phyloP scores from a whole-genome alignment of 2,329 filamentous ascomycete genomes.

The Cyphellophora europaea region DNA sequence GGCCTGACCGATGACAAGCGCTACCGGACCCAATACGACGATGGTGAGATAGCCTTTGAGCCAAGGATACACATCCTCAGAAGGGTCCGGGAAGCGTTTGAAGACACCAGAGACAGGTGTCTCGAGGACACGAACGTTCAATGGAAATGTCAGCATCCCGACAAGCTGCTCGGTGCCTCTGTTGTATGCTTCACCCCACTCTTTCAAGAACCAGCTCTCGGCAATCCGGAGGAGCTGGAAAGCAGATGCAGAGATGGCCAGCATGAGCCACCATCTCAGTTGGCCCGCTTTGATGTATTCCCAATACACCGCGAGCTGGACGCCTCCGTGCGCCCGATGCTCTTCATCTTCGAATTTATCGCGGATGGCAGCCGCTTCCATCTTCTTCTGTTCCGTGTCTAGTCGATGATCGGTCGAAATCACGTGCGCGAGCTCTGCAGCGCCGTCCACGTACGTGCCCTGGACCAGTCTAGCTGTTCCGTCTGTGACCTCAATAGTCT shows the following conservation, averaged over 20 bases:
- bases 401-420: slow-evolving; percentile 8
- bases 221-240: slow-evolving; percentile 49
- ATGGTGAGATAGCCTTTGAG: slow-evolving; percentile 60
- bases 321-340: slow-evolving; percentile 62
- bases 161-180: slow-evolving; percentile 21
- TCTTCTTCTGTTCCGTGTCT: slow-evolving; percentile 15
- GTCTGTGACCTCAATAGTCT: slow-evolving; percentile 61
- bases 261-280: slow-evolving; percentile 59
- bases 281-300: slow-evolving; percentile 76
- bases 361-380: slow-evolving; percentile 44
- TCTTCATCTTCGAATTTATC: slow-evolving; percentile 77
- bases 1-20: slow-evolving; percentile 53
- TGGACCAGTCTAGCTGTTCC: slow-evolving; percentile 42
- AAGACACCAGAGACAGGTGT: slow-evolving; percentile 28
- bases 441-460: slow-evolving; percentile 31
- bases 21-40: slow-evolving; percentile 50
- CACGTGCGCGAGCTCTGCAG: slow-evolving; percentile 19
- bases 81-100: slow-evolving; percentile 55
- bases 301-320: slow-evolving; percentile 70
- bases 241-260: slow-evolving; percentile 45
- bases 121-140: slow-evolving; percentile 12
- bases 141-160: slow-evolving; percentile 13
- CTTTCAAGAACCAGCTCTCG: slow-evolving; percentile 73
- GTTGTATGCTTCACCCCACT: slow-evolving; percentile 72
- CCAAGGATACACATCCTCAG: slow-evolving; percentile 63